phyloP scores from a whole-genome alignment of 495 filamentous ascomycete genomes.

The Xylaria curta region DNA sequence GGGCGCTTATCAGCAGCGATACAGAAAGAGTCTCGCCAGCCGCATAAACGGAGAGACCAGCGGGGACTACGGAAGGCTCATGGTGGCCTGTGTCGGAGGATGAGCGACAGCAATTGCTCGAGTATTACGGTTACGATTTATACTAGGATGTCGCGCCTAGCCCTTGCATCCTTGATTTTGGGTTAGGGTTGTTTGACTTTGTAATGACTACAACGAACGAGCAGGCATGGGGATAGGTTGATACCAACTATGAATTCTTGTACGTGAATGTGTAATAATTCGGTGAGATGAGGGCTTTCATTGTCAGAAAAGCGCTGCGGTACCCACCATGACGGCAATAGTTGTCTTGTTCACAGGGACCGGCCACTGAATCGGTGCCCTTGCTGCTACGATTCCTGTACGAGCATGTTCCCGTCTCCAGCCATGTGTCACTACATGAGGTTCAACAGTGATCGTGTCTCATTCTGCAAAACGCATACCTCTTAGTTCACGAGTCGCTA shows the following conservation, averaged over 20 bases:
- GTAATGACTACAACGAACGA: neutral
- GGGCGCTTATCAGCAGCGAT: constrained; percentile 71
- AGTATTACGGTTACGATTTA: neutral
- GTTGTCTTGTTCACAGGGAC: neutral
- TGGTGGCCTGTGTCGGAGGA: constrained; percentile 64
- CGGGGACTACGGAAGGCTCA: constrained; percentile 77
- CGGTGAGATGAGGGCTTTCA: neutral
- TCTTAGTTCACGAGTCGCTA: neutral
- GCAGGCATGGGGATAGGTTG: neutral
- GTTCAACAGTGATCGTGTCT: neutral
- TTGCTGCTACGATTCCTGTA: neutral
- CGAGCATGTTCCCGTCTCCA: neutral
- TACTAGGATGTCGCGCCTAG: neutral
- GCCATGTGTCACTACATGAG: neutral
- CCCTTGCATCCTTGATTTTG: neutral
- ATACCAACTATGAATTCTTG: neutral
- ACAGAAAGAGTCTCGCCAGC: constrained; percentile 62
- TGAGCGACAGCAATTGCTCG: constrained; percentile 34
- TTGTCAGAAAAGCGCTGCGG: neutral
- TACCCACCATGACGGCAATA: neutral
- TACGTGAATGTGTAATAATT: neutral
- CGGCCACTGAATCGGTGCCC: neutral
- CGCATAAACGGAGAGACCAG: constrained; percentile 83
- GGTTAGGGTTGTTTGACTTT: neutral
- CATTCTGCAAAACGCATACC: neutral